phyloP scores from a whole-genome alignment of 2,329 filamentous ascomycete species.

The Penicillium sp. region DNA sequence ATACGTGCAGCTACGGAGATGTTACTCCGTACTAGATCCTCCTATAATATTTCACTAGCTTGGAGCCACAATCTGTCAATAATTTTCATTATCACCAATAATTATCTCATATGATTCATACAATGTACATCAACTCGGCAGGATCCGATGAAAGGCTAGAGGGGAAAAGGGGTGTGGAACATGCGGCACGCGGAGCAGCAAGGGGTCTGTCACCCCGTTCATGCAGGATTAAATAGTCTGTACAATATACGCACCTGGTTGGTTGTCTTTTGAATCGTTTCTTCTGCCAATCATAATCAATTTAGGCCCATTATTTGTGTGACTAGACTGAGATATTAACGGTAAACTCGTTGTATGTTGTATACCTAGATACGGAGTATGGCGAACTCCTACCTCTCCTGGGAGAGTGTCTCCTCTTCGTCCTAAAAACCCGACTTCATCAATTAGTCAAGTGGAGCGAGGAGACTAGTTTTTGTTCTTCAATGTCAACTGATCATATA shows the following conservation, averaged over 20 bases:
- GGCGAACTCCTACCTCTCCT: slow-evolving; percentile 1
- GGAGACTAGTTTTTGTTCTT: neutral
- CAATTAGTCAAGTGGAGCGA: neutral
- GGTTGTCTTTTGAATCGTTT: slow-evolving; percentile 3
- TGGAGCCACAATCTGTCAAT: too few species aligned
- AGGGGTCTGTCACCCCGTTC: slow-evolving; percentile 31
- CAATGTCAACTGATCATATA: neutral
- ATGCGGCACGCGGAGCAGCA: slow-evolving; percentile 35
- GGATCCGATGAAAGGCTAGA: neutral
- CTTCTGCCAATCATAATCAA: neutral
- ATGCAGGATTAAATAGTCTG: slow-evolving; percentile 26
- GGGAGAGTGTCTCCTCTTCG: neutral
- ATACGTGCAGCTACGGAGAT: neutral
- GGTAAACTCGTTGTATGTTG: too few species aligned
- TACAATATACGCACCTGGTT: slow-evolving; percentile 7
- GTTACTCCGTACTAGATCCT: too few species aligned
- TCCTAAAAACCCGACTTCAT: neutral
- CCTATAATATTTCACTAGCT: too few species aligned
- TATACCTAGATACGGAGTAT: too few species aligned
- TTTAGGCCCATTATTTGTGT: neutral
- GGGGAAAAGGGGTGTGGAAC: slow-evolving; percentile 27
- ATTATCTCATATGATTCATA: neutral
- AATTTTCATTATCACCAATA: neutral
- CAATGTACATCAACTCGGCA: slow-evolving; percentile 1
- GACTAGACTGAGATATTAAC: neutral